phyloP scores from a whole-genome alignment of 495 filamentous ascomycete genomes.

The Aspergillus saccharolyticus region DNA sequence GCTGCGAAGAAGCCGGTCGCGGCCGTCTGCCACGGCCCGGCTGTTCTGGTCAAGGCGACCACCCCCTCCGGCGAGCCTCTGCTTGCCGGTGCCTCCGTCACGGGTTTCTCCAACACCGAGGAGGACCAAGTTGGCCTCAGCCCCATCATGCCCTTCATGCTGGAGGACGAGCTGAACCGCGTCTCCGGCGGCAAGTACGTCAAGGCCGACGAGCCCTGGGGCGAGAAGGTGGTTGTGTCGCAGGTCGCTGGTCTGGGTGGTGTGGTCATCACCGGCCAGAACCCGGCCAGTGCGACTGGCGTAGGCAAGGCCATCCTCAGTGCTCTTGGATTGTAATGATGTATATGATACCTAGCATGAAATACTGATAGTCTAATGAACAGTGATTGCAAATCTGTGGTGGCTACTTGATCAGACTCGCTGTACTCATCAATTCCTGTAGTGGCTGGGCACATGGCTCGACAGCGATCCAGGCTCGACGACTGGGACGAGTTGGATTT shows the following conservation, averaged over 20 bases:
- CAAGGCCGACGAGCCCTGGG: conserved; percentile 57
- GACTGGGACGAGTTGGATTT: no score
- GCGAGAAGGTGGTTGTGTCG: conserved; percentile 54
- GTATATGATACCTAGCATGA: background rate
- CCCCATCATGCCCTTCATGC: conserved; percentile 54
- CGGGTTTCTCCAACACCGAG: conserved; percentile 65
- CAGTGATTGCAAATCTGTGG: no score
- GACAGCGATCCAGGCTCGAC: no score
- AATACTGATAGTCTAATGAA: background rate
- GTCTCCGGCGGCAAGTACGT: conserved; percentile 50
- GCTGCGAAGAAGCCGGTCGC: conserved; percentile 55
- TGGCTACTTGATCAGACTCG: no score
- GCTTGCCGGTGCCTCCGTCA: conserved; percentile 53
- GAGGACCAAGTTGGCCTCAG: conserved; percentile 51
- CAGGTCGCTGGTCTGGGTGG: conserved; percentile 34
- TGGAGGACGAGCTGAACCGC: conserved; percentile 54
- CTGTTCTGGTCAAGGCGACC: conserved; percentile 55
- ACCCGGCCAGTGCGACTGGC: conserved; percentile 58
- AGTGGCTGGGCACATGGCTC: no score
- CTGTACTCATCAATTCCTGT: no score
- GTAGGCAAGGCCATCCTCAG: conserved; percentile 50
- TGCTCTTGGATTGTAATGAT: conserved; percentile 29
- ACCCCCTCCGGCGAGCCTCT: conserved; percentile 46
- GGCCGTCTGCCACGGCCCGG: conserved; percentile 67
- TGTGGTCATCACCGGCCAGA: conserved; percentile 69